phyloP scores from a whole-genome alignment of 1,284 basidiomycete species.

The Leucoagaricus sp. region DNA sequence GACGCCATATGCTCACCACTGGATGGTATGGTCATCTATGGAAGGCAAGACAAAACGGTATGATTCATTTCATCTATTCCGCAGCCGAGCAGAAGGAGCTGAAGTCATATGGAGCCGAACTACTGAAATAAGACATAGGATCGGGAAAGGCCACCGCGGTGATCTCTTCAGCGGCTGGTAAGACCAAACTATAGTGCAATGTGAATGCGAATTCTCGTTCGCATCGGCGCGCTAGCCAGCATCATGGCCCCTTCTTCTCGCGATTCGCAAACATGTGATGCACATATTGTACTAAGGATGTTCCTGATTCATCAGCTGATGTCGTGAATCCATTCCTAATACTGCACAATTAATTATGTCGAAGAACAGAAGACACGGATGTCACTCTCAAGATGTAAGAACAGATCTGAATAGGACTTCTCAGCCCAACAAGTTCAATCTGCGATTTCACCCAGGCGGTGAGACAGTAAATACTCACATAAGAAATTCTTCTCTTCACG shows the following conservation, averaged over 20 bases:
- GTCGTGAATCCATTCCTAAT: constrained; percentile 4
- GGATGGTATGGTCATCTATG: no score
- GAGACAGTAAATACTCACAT: no score
- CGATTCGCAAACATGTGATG: constrained; percentile 4
- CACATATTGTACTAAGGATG: neutral
- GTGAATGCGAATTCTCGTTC: neutral
- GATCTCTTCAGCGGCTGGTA: neutral
- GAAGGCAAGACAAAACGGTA: no score
- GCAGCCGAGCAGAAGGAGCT: neutral
- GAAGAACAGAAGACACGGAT: neutral
- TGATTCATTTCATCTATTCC: no score
- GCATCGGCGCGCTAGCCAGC: neutral
- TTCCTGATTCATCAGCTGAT: neutral
- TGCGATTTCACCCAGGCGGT: neutral
- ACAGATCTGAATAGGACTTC: neutral
- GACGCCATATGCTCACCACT: no score
- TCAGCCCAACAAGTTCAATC: neutral
- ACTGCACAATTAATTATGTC: neutral
- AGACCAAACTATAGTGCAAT: neutral
- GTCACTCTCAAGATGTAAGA: neutral
- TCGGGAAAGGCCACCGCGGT: neutral
- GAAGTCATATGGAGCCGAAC: neutral
- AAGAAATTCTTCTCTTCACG: neutral
- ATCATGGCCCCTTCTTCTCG: neutral
- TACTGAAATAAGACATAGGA: neutral